Evolutionary conservation across 2,329 filamentous ascomycete species (phyloP).

Genomic region (Karstenula rhodostoma): DNA sequence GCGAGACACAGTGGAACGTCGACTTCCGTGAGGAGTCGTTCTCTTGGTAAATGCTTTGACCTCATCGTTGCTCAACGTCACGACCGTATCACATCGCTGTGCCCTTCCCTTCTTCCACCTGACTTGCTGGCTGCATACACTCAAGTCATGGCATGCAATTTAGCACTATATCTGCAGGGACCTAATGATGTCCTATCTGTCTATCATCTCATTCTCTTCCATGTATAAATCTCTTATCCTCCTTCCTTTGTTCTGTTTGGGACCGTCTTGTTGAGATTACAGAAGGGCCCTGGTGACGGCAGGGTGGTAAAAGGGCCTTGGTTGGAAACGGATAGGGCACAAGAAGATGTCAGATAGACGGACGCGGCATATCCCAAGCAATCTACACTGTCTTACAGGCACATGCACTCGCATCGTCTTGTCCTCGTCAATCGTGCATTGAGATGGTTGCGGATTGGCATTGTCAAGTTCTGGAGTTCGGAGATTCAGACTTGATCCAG

Average conservation of each 20-base stretch:
- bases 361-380: constrained; percentile 11
- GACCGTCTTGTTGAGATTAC: constrained; percentile 8
- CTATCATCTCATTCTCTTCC: constrained; percentile 23
- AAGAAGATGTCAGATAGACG: constrained; percentile 13
- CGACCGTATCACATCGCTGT: constrained; percentile 9
- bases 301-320: background rate
- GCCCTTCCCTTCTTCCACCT: background rate
- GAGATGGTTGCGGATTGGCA: background rate
- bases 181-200: constrained; percentile 15
- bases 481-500: background rate
- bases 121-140: constrained; percentile 4
- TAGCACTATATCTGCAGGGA: constrained; percentile 3
- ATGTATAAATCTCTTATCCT: constrained; percentile 41
- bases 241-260: constrained; percentile 18
- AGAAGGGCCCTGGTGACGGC: constrained; percentile 1
- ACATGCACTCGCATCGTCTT: background rate
- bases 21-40: constrained; percentile 85
- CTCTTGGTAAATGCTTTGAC: constrained; percentile 58
- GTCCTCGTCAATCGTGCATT: background rate
- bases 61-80: constrained; percentile 10
- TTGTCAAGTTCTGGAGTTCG: background rate
- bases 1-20: constrained; percentile 71
- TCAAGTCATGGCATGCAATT: constrained; percentile 2
- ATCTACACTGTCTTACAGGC: constrained; percentile 3
- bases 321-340: background rate